phyloP scores from a whole-genome alignment of 805 yeast genomes.

The Candida lessepsii region DNA sequence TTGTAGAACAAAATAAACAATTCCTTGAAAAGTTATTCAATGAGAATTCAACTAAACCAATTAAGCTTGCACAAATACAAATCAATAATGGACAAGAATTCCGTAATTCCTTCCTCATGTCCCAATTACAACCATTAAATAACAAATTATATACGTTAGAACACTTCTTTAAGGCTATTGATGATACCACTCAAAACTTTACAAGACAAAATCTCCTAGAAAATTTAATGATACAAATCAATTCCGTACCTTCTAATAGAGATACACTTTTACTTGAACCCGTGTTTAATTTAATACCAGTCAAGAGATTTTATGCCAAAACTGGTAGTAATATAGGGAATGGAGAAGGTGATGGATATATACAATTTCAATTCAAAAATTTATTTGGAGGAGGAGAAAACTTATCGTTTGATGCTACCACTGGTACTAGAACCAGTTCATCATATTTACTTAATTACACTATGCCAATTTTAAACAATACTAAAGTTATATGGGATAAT shows the following conservation, averaged over 20 bases:
- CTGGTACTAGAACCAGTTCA: slow-evolving; percentile 50
- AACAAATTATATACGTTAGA: slow-evolving; percentile 32
- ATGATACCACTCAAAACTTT: slow-evolving; percentile 43
- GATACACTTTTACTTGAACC: slow-evolving; percentile 30
- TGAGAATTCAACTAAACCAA: slow-evolving; percentile 38
- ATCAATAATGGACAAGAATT: slow-evolving; percentile 48
- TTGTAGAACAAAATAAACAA: slow-evolving; percentile 32
- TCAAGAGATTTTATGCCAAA: slow-evolving; percentile 72
- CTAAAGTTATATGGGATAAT: slow-evolving; percentile 40
- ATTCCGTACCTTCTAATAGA: slow-evolving; percentile 21
- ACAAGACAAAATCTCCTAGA: slow-evolving; percentile 25
- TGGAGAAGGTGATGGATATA: slow-evolving; percentile 94
- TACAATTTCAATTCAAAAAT: slow-evolving; percentile 62
- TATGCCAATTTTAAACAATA: slow-evolving; percentile 44
- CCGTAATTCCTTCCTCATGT: slow-evolving; percentile 43
- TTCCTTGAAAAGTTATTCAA: slow-evolving; percentile 34
- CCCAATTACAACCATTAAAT: slow-evolving; percentile 51
- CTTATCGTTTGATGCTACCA: slow-evolving; percentile 49
- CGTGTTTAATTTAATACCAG: slow-evolving; percentile 46
- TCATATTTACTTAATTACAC: slow-evolving; percentile 48
- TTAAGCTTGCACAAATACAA: slow-evolving; percentile 44
- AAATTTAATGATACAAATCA: slow-evolving; percentile 15
- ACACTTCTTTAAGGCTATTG: slow-evolving; percentile 41
- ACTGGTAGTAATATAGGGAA: slow-evolving; percentile 97
- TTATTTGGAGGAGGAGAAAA: slow-evolving; percentile 59